These are phyloP conservation scores for Aspergillus piperis DNA, from an alignment of 2,329 filamentous ascomycete species.

Conservation along the genomic window DNA sequence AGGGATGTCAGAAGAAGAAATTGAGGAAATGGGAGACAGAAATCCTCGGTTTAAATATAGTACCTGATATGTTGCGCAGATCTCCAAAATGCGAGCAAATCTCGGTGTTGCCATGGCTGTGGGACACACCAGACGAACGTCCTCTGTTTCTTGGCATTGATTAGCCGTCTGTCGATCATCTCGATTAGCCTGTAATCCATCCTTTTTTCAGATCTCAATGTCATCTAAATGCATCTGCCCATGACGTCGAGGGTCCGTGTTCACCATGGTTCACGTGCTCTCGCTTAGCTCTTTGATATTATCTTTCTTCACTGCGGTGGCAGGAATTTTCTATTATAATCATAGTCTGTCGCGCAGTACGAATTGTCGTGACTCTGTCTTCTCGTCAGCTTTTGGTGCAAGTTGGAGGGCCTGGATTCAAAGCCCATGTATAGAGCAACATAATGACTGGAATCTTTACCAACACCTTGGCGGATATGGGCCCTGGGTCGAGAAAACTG, in stretches of 20 bases:
- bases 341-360: neutral
- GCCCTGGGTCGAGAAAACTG: constrained; percentile 55
- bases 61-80: constrained; percentile 26
- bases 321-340: constrained; percentile 13
- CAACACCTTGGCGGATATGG: constrained; percentile 58
- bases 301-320: constrained; percentile 14
- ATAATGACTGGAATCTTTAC: constrained; percentile 50
- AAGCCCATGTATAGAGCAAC: constrained; percentile 8
- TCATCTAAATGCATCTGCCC: neutral
- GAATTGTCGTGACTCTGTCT: neutral
- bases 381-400: constrained; percentile 13
- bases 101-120: neutral
- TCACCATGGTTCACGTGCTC: constrained; percentile 9
- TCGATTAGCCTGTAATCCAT: neutral
- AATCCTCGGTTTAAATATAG: constrained; percentile 45
- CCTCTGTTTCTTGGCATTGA: neutral
- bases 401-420: constrained; percentile 26
- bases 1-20: constrained; percentile 44
- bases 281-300: constrained; percentile 5
- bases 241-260: neutral
- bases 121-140: neutral
- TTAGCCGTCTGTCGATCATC: neutral
- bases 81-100: neutral
- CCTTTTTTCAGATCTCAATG: neutral
- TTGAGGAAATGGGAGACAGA: constrained; percentile 46